Evolutionary conservation across 345 rosid genomes (phyloP).

Genomic region (Combretum micranthum): DNA sequence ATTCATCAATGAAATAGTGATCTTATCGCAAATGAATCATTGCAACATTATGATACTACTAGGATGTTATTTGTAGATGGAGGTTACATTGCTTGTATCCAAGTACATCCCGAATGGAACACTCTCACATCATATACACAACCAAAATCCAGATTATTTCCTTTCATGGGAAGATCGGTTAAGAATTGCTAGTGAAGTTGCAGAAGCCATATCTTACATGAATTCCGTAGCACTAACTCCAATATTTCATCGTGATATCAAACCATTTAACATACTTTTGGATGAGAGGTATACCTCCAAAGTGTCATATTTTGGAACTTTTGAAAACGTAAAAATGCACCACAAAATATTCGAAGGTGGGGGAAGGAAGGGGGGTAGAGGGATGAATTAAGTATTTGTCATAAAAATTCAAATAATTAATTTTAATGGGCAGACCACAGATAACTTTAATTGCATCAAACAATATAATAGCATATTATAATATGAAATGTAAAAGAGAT

Average conservation of each 20-base stretch:
- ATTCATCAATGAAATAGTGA: conserved; percentile 22
- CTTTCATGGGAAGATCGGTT: conserved; percentile 21
- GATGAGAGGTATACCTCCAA: conserved; percentile 14
- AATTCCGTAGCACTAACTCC: conserved; percentile 26
- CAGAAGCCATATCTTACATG: conserved; percentile 20
- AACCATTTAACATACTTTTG: conserved; percentile 25
- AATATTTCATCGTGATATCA: conserved; percentile 26
- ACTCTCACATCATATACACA: conserved; percentile 14
- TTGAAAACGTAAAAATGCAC: too few species aligned
- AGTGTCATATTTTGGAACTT: conserved; percentile 15
- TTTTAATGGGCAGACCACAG: too few species aligned
- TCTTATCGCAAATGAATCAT: conserved; percentile 25
- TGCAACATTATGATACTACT: conserved; percentile 21
- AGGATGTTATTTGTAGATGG: conserved; percentile 17
- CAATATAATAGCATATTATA: too few species aligned
- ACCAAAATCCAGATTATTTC: background rate
- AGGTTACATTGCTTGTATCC: conserved; percentile 17
- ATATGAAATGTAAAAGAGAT: too few species aligned
- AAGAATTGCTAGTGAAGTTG: conserved; percentile 25
- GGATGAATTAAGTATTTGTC: too few species aligned
- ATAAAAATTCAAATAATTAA: too few species aligned
- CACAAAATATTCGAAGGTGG: too few species aligned
- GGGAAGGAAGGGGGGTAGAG: too few species aligned
- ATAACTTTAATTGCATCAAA: too few species aligned
- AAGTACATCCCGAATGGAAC: conserved; percentile 23